A percentile compares a stretch with the other conserved stretches of the same genome.
Conservation (phyloP, 73 alveolate genomes). For the Paramecium pentaurelia region DNA sequence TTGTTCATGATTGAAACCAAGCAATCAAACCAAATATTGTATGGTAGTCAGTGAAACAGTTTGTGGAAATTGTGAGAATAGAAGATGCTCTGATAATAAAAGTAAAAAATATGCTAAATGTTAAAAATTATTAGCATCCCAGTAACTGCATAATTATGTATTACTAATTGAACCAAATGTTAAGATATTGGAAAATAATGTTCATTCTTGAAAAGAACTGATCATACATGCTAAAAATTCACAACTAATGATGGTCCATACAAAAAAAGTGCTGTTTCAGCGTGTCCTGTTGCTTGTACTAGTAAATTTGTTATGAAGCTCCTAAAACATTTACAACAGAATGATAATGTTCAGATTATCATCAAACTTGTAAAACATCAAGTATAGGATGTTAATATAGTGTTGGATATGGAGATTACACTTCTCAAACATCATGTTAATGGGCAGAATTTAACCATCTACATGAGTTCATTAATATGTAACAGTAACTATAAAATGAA, state of each 20-base stretch:
- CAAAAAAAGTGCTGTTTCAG: background rate
- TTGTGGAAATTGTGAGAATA: background rate
- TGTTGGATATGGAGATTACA: background rate
- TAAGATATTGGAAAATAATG: background rate
- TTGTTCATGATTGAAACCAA: background rate
- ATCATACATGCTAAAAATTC: background rate
- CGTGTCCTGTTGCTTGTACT: background rate
- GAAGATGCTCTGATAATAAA: background rate
- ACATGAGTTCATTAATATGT: conserved; percentile 4
- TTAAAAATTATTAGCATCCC: background rate
- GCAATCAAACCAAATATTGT: background rate
- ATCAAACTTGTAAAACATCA: background rate
- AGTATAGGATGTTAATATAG: background rate
- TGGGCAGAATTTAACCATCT: background rate
- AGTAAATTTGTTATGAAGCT: background rate
- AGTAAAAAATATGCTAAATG: background rate
- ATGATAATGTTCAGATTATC: background rate
- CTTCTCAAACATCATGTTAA: background rate
- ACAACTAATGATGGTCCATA: conserved; percentile 44
- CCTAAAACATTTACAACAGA: background rate
- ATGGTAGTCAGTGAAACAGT: background rate
- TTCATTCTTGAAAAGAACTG: background rate
- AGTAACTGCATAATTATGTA: background rate
- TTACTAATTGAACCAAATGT: background rate
- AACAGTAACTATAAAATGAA: background rate